Base-by-base conservation (phyloP, 1,139 yeast species). In the Hansenula lynferdii region DNA sequence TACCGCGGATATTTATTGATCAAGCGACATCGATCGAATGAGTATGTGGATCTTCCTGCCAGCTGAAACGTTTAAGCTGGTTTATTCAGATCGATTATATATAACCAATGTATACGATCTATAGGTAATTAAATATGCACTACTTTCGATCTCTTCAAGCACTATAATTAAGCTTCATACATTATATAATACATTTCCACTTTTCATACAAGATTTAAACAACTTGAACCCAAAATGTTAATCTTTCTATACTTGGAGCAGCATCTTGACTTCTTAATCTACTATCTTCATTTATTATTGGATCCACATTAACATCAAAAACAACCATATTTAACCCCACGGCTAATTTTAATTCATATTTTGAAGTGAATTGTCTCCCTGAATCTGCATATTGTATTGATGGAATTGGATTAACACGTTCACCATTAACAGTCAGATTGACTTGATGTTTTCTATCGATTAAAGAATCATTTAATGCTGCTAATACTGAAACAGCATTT, bases 261-360 rank as follows among this genome's bases (percentile, higher is more conserved):
- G n/a, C 21, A 10, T 36, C 27, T 33, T 23, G 29, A 8, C 18
- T 8, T 20, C 31, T 31, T 21, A 31, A 31, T 26, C 38, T 31
- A 15, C 29, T 27, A 10, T 35, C 35, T 28, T 31, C 35, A 20
- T 22, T 34, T 8, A 29, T 12, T 14, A 25, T 9, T 26, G 39
- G 38, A 4, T 45, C 49, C 3, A 49, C 43, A 2, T 36, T 32
- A 42, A 75, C 70, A 47, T 70, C 74, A 45, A 75, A 70, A 10
- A 56, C 64, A 35, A 75, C 60, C 21, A 69, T 61, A 46, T 74
- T 75, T 46, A 75, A 60, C 0, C 80, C 80, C 41, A 64, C 53
- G 33, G 69, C 65, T 45, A 75, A 61, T 51, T 74, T 75, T 38
- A 75, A 50, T 40, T 75, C 80, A 47, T 72, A 73, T 38, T 65